Evolutionary conservation across 352 stramenopile species (phyloP).

Genomic region (Phytophthora meadii): DNA sequence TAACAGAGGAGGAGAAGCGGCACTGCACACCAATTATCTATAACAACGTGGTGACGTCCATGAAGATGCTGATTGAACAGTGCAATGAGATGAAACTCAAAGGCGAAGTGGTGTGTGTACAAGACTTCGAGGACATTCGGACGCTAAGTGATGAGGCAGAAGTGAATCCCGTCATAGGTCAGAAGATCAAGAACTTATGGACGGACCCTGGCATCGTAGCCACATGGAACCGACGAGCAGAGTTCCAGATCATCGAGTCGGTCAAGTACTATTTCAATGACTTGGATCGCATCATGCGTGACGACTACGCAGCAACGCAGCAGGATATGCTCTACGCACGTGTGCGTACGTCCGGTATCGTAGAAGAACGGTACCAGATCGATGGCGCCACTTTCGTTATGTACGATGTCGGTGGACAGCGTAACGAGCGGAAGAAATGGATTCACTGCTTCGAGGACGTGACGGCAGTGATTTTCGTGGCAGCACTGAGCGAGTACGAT

Average conservation of each 20-base stretch:
- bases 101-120: conserved; percentile 70
- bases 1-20: conserved; percentile 90
- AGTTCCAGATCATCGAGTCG: conserved; percentile 97
- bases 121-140: conserved; percentile 86
- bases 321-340: conserved; percentile 97
- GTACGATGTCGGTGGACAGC: conserved; percentile 97
- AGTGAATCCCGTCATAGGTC: conserved; percentile 90
- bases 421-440: conserved; percentile 98
- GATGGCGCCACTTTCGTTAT: conserved; percentile 96
- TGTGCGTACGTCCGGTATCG: conserved; percentile 95
- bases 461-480: conserved; percentile 97
- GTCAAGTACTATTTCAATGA: conserved; percentile 98
- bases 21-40: conserved; percentile 91
- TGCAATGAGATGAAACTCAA: conserved; percentile 84
- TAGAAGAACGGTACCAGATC: conserved; percentile 96
- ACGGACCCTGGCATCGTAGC: conserved; percentile 89
- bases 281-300: conserved; percentile 93
- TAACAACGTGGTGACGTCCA: conserved; percentile 91
- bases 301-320: conserved; percentile 93
- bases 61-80: conserved; percentile 93
- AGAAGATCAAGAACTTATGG: conserved; percentile 96
- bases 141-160: conserved; percentile 85
- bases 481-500: conserved; percentile 95
- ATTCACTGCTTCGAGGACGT: conserved; percentile 98
- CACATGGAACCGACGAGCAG: conserved; percentile 90